phyloP scores from a whole-genome alignment of 1,139 yeast species.

The Meyerozyma smithsonii region DNA sequence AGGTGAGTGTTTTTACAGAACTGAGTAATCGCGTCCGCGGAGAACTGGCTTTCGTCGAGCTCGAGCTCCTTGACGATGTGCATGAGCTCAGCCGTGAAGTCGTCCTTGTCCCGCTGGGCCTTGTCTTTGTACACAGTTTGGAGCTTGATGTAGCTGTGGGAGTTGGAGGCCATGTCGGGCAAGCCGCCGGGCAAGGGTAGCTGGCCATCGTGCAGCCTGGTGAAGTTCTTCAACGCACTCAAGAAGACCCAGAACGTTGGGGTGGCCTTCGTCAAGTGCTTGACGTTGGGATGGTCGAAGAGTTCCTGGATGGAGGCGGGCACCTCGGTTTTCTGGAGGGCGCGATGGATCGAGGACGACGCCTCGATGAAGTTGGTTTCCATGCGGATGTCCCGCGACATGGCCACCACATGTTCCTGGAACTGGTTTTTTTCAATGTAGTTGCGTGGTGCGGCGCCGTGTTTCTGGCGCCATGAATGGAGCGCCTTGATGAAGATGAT shows the following conservation, averaged over 20 bases:
- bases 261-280: slow-evolving; percentile 14
- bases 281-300: slow-evolving; percentile 20
- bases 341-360: slow-evolving; percentile 48
- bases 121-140: slow-evolving; percentile 56
- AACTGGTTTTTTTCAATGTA: slow-evolving; percentile 47
- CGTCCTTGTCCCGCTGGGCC: slow-evolving; percentile 46
- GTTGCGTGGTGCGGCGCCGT: slow-evolving; percentile 36
- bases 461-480: slow-evolving; percentile 35
- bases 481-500: slow-evolving; percentile 59
- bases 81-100: slow-evolving; percentile 32
- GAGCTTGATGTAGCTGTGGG: slow-evolving; percentile 54
- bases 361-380: slow-evolving; percentile 77
- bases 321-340: slow-evolving; percentile 36
- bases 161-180: slow-evolving; percentile 88
- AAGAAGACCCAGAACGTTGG: slow-evolving; percentile 60
- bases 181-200: slow-evolving; percentile 71
- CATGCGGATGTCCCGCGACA: slow-evolving; percentile 31
- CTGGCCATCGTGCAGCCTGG: slow-evolving; percentile 29
- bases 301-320: slow-evolving; percentile 35
- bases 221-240: slow-evolving; percentile 51
- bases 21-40: slow-evolving; percentile 34
- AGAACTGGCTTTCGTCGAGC: slow-evolving; percentile 20
- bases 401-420: slow-evolving; percentile 31
- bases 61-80: slow-evolving; percentile 20
- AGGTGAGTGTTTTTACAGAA: slow-evolving; percentile 59